Evolutionary conservation across 768 basidiomycete species (phyloP), one percentile per base, ranked within the genome.

Genomic region (Strobilomyces dryophilus): DNA sequence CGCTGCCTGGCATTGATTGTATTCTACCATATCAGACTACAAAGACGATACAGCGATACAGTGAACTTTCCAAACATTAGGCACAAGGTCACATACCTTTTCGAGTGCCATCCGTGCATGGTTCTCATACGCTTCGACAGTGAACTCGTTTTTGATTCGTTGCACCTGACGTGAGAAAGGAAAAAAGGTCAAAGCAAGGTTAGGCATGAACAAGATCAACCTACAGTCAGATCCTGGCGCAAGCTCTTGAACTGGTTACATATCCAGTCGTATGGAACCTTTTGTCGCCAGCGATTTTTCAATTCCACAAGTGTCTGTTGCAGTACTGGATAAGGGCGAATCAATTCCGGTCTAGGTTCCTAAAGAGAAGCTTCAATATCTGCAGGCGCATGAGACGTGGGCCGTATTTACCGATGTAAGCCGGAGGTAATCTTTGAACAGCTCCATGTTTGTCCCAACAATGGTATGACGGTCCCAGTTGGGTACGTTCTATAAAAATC

Each of bases 161-260:
- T 99, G 97, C 21, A 99, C 95, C 95, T 98, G 42, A 21, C 41
- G 36, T 29, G 5, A 29, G 43, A 60, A 47, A 52, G 42, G 44
- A 48, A 54, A 37, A 37, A 24, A 50, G 31, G 51, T 53, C 54
- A 59, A 47, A 45, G 51, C 34, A 18, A 29, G 21, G 36, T 5
- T 21, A 12, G 36, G 12, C 8, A 14, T 40, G 7, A 1, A 40
- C 51, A 49, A 2, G 18, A 3, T 27, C 31, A 43, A 81, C 90
- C 75, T 74, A 95, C 95, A 61, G 95, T 98, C 55, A 99, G 79
- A 76, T 99, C 97, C 70, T 98, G 97, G 39, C 97, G 84, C 53
- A 99, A 74, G 68, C 90, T 93, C 78, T 99, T 98, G 75, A 99
- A 92, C 71, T 99, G 97, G 65, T 89, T 97, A 67, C 95, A 94